Conservation (phyloP, 2,329 filamentous ascomycete genomes). For the Colletotrichum tofieldiae region DNA sequence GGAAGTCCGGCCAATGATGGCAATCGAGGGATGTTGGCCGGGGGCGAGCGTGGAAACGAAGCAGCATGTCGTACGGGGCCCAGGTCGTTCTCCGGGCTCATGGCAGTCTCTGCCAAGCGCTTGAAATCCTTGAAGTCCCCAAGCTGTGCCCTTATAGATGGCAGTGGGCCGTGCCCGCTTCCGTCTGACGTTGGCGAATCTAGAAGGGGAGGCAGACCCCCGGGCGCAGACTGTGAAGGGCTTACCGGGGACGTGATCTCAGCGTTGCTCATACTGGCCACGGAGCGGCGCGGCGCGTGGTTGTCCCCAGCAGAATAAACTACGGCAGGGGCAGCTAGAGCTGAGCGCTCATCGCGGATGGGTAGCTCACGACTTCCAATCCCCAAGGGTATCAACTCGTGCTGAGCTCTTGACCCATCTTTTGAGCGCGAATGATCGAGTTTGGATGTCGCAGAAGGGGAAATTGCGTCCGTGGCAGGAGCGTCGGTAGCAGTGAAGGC, state of each 20-base stretch:
- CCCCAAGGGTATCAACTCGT: slow-evolving; percentile 2
- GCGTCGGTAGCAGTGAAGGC: slow-evolving; percentile 45
- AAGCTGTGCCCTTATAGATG: slow-evolving; percentile 57
- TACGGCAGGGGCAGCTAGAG: slow-evolving; percentile 34
- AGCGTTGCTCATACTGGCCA: slow-evolving; percentile 16
- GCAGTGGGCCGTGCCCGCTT: slow-evolving; percentile 53
- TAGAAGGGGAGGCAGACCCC: slow-evolving; percentile 56
- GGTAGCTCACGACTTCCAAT: slow-evolving; percentile 52
- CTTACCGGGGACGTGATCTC: slow-evolving; percentile 34
- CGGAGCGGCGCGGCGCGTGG: slow-evolving; percentile 18
- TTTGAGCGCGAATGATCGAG: slow-evolving; percentile 13
- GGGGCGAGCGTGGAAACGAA: slow-evolving; percentile 55
- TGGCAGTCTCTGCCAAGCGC: slow-evolving; percentile 49
- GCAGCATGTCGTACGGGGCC: slow-evolving; percentile 46
- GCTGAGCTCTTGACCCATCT: slow-evolving; percentile 15
- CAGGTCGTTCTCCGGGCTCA: slow-evolving; percentile 53
- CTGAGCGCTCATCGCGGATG: slow-evolving; percentile 52
- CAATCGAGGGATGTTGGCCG: slow-evolving; percentile 51
- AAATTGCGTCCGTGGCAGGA: slow-evolving; percentile 40
- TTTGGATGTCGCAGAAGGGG: slow-evolving; percentile 39
- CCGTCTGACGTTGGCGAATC: slow-evolving; percentile 54
- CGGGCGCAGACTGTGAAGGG: slow-evolving; percentile 41
- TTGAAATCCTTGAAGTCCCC: slow-evolving; percentile 56
- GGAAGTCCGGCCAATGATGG: slow-evolving; percentile 47
- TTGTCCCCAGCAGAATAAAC: slow-evolving; percentile 33